Conservation (phyloP, 176 grass and related monocot species). For the Triticum dicoccoides region DNA sequence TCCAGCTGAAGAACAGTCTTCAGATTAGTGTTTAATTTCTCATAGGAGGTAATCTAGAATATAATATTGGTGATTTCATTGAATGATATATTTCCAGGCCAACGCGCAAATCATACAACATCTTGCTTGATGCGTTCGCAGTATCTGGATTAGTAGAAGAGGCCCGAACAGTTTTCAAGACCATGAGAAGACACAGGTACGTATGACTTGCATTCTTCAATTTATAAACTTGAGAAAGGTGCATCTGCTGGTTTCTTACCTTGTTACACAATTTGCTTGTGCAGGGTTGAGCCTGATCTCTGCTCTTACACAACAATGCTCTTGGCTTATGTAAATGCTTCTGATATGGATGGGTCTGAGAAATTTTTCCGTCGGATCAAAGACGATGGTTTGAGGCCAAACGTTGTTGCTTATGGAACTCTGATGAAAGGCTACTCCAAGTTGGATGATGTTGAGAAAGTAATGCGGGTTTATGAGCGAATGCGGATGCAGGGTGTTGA, state of each 20-base stretch:
- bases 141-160: constrained; percentile 91
- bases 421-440: constrained; percentile 97
- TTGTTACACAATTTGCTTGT: constrained; percentile 14
- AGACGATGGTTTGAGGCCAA: constrained; percentile 90
- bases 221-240: constrained; percentile 1
- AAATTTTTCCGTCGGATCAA: constrained; percentile 93
- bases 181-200: constrained; percentile 88
- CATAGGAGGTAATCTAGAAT: too few species aligned
- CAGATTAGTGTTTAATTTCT: too few species aligned
- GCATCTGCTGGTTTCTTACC: constrained; percentile 11
- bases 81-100: constrained; percentile 42
- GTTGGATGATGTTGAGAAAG: constrained; percentile 73
- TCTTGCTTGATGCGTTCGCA: constrained; percentile 92
- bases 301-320: constrained; percentile 94
- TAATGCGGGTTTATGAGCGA: constrained; percentile 84
- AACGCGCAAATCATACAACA: constrained; percentile 92
- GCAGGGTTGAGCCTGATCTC: constrained; percentile 82
- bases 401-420: constrained; percentile 86
- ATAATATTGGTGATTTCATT: too few species aligned
- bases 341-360: constrained; percentile 82
- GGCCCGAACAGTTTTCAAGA: constrained; percentile 87
- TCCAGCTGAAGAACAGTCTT: too few species aligned
- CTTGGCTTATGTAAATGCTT: constrained; percentile 90
- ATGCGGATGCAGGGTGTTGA: constrained; percentile 83
- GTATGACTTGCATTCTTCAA: constrained; percentile 22